These are phyloP conservation scores for Chrysosporium queenslandicum DNA, from an alignment of 2,329 filamentous ascomycete species.

Conservation along the genomic window DNA sequence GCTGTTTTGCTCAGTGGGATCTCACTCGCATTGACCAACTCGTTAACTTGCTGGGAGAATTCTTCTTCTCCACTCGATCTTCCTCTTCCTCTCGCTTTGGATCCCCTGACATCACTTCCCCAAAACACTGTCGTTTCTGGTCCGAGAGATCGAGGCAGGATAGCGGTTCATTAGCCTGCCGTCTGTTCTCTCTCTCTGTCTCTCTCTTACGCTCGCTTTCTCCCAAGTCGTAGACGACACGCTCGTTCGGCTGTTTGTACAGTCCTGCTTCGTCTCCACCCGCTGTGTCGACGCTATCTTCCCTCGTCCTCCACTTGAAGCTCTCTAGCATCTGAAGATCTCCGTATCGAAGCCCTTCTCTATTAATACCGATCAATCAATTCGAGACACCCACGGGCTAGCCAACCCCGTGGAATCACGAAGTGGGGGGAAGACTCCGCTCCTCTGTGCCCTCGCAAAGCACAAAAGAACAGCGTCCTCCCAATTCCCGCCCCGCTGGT, in stretches of 20 bases:
- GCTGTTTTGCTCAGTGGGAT: too few species aligned
- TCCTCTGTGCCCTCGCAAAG: too few species aligned
- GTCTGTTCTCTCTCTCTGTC: background rate
- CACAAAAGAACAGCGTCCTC: background rate
- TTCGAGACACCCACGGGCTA: background rate
- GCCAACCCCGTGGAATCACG: too few species aligned
- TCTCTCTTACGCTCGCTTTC: background rate
- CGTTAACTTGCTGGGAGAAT: background rate
- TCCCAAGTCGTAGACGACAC: background rate
- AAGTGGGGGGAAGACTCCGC: background rate
- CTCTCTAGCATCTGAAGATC: background rate
- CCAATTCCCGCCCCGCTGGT: conserved; percentile 23
- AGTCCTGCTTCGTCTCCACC: too few species aligned
- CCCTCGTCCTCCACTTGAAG: background rate
- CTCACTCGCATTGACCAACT: too few species aligned
- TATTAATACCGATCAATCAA: too few species aligned
- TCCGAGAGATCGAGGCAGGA: background rate
- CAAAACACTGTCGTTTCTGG: background rate
- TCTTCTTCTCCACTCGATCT: background rate
- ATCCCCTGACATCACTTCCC: background rate
- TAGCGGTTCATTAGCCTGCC: background rate
- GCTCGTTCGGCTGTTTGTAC: too few species aligned
- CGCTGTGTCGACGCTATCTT: background rate
- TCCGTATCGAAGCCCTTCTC: background rate
- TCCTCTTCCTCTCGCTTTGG: background rate